Percentiles rank a stretch among this genome's conserved stretches.
Conservation (phyloP, 805 yeast species). For the Kuraishia cidri region DNA sequence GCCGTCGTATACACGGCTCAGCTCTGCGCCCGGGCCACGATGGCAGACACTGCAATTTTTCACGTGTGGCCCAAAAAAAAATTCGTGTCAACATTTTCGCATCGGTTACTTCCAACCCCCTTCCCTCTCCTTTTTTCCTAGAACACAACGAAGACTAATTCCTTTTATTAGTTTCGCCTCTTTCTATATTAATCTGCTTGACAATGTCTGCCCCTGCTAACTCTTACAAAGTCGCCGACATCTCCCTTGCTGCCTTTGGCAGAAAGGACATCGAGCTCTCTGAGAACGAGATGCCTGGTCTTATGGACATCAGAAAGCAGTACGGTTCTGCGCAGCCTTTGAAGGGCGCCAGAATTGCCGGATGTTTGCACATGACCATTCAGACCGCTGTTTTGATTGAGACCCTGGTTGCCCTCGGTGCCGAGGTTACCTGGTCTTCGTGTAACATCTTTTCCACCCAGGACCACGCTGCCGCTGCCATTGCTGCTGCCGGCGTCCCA, state of each 20-base stretch:
- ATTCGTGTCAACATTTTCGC: too few species aligned
- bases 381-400: slow-evolving; percentile 99
- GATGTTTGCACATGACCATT: slow-evolving; percentile 98
- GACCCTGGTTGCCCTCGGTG: slow-evolving; percentile 95
- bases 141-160: not conserved
- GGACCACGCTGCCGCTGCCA: slow-evolving; percentile 99
- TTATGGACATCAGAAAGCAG: slow-evolving; percentile 92
- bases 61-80: too few species aligned
- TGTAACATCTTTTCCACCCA: slow-evolving; percentile 99
- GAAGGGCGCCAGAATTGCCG: slow-evolving; percentile 98
- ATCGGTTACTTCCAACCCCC: not conserved
- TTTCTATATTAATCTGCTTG: too few species aligned
- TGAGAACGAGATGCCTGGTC: slow-evolving; percentile 99
- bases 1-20: too few species aligned
- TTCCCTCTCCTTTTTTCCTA: not conserved
- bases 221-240: slow-evolving; percentile 94
- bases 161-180: not conserved
- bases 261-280: slow-evolving; percentile 98
- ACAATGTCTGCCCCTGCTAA: slow-evolving; percentile 52
- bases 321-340: slow-evolving; percentile 91
- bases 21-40: too few species aligned
- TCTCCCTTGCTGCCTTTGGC: slow-evolving; percentile 98
- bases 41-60: too few species aligned
- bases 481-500: slow-evolving; percentile 98
- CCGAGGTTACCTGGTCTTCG: slow-evolving; percentile 99